phyloP scores from a whole-genome alignment of 768 basidiomycete species.

The Rhodotorula toruloides region DNA sequence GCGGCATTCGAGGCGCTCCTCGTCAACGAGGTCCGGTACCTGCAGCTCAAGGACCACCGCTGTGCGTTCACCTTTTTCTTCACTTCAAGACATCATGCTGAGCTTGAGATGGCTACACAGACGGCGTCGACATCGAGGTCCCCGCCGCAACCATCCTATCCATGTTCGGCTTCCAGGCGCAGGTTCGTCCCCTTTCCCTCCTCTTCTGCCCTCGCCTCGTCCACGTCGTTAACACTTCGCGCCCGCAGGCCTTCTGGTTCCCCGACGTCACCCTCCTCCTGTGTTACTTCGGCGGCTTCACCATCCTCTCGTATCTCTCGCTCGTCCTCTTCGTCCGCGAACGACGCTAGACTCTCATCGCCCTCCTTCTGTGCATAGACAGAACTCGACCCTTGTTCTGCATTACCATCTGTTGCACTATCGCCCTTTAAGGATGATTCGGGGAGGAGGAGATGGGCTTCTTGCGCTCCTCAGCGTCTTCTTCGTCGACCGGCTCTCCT shows the following conservation, averaged over 20 bases:
- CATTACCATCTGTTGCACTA: no score
- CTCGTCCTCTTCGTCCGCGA: conserved; percentile 13
- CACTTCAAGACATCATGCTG: no score
- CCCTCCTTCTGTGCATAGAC: no score
- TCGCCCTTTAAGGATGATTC: no score
- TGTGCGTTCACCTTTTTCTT: conserved; percentile 17
- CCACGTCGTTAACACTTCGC: neutral
- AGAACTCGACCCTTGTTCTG: no score
- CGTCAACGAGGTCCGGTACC: conserved; percentile 93
- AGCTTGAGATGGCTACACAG: conserved; percentile 49
- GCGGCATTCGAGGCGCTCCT: conserved; percentile 94
- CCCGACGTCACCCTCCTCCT: conserved; percentile 81
- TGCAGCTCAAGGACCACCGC: conserved; percentile 79
- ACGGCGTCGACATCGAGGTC: conserved; percentile 92
- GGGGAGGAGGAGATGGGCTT: no score
- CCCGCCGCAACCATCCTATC: conserved; percentile 93
- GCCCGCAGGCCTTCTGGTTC: conserved; percentile 85
- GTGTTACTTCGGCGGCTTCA: conserved; percentile 80
- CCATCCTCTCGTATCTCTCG: conserved; percentile 46
- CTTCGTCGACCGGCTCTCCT: no score
- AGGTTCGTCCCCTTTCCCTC: conserved; percentile 52
- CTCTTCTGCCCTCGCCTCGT: neutral
- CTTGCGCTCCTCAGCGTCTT: no score
- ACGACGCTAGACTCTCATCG: neutral
- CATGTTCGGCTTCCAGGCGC: conserved; percentile 83